Percentiles rank a stretch among this genome's conserved stretches.
These are phyloP conservation scores for Botrytis hyacinthi DNA, from an alignment of 2,329 filamentous ascomycete species.

Conservation along the genomic window DNA sequence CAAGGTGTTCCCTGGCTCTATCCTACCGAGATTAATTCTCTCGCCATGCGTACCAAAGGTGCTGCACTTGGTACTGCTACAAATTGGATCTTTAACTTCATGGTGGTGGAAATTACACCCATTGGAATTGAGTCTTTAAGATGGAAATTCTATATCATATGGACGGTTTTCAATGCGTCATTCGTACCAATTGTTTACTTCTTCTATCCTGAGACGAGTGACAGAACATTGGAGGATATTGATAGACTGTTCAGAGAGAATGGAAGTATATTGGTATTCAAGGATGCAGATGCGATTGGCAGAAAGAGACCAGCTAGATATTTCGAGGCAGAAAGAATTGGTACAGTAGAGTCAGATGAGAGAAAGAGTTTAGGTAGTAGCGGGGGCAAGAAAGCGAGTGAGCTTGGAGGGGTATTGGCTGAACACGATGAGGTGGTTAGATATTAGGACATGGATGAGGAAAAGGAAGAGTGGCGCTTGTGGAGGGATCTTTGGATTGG, in stretches of 20 bases:
- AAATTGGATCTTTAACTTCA: constrained; percentile 54
- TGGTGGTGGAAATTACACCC: constrained; percentile 37
- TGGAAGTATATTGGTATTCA: constrained; percentile 1
- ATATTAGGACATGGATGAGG: not conserved
- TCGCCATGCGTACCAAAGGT: constrained; percentile 53
- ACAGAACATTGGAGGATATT: constrained; percentile 16
- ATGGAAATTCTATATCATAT: constrained; percentile 57
- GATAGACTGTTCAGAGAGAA: constrained; percentile 18
- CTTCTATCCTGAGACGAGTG: constrained; percentile 51
- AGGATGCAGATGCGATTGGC: constrained; percentile 8
- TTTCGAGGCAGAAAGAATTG: constrained; percentile 7
- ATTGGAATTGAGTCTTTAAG: constrained; percentile 49
- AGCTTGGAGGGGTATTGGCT: not conserved
- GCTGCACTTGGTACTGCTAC: constrained; percentile 50
- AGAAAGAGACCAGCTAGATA: constrained; percentile 13
- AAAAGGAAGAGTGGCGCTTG: not conserved
- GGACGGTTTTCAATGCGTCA: constrained; percentile 47
- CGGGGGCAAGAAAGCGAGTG: not conserved
- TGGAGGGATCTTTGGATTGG: not conserved
- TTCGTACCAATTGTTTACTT: constrained; percentile 46
- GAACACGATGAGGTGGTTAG: constrained; percentile 13
- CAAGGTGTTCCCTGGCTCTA: constrained; percentile 46
- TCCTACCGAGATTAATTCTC: constrained; percentile 55
- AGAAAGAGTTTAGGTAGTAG: not conserved
- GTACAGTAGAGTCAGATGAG: not conserved